Evolutionary conservation across 2,329 filamentous ascomycete species (phyloP).

Genomic region (Cercospora berteroae): DNA sequence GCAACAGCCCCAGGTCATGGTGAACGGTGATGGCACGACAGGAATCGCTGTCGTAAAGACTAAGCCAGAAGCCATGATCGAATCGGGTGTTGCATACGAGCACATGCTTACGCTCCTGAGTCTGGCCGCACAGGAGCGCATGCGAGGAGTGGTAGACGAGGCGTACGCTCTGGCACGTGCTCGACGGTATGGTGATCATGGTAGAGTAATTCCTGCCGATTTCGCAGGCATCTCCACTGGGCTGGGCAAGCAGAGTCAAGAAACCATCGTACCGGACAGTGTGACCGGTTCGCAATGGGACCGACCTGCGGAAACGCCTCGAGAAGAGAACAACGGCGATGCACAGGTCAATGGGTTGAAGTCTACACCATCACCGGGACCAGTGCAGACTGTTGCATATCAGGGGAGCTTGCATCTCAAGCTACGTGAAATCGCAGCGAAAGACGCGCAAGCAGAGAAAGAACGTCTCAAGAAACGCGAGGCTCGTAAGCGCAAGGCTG

Average conservation of each 20-base stretch:
- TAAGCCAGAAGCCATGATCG: constrained; percentile 54
- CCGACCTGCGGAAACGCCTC: constrained; percentile 19
- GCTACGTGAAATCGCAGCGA: constrained; percentile 62
- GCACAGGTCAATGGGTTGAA: constrained; percentile 21
- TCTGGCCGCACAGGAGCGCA: constrained; percentile 74
- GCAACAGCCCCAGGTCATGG: constrained; percentile 27
- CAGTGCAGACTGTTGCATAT: constrained; percentile 45
- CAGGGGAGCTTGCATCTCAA: constrained; percentile 47
- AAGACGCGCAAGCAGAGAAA: constrained; percentile 72
- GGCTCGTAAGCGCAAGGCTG: constrained; percentile 39
- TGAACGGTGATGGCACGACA: constrained; percentile 31
- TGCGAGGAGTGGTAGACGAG: constrained; percentile 75
- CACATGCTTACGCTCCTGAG: constrained; percentile 83
- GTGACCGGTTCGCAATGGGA: constrained; percentile 37
- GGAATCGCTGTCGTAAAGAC: constrained; percentile 31
- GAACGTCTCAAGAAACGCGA: constrained; percentile 51
- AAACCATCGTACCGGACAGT: constrained; percentile 41
- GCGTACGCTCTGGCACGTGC: constrained; percentile 67
- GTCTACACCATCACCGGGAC: constrained; percentile 37
- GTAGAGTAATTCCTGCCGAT: constrained; percentile 71
- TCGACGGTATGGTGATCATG: constrained; percentile 76
- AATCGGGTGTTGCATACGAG: constrained; percentile 67
- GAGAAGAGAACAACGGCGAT: constrained; percentile 24
- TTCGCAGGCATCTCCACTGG: constrained; percentile 69
- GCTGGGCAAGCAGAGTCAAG: constrained; percentile 41